phyloP scores from a whole-genome alignment of 192 early-diverging fungal genomes.

The Geranomyces michiganensis region DNA sequence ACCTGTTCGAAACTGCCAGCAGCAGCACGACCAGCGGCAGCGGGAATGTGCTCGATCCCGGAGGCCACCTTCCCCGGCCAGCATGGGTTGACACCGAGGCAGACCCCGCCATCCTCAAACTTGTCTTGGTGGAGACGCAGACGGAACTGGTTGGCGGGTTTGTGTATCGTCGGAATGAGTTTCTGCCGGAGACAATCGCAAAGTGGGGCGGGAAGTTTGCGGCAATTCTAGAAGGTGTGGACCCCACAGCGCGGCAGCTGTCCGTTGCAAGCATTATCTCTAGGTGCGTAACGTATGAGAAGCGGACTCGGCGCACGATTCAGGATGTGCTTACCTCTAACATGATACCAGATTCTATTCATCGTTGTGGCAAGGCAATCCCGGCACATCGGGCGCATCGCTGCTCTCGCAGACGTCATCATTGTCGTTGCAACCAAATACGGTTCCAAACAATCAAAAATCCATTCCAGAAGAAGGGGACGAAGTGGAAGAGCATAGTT shows the following conservation, averaged over 20 bases:
- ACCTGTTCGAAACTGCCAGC: constrained; percentile 23
- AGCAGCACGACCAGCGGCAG: neutral
- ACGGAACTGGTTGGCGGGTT: constrained; percentile 43
- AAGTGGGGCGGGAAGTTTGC: constrained; percentile 54
- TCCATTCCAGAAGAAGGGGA: no score
- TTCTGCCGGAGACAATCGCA: constrained; percentile 47
- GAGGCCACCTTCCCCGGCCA: neutral
- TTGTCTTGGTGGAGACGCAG: constrained; percentile 48
- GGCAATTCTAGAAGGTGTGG: constrained; percentile 53
- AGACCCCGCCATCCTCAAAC: constrained; percentile 42
- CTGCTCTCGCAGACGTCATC: no score
- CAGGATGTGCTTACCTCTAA: no score
- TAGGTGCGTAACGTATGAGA: constrained; percentile 32
- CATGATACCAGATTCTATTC: no score
- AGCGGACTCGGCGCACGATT: no score
- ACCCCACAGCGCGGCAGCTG: constrained; percentile 44
- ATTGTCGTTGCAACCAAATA: no score
- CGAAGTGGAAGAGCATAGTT: no score
- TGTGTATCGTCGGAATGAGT: constrained; percentile 38
- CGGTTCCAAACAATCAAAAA: no score
- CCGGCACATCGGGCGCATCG: no score
- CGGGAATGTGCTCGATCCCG: neutral
- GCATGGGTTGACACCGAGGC: constrained; percentile 40
- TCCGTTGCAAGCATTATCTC: constrained; percentile 51
- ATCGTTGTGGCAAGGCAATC: no score